These are phyloP conservation scores for Vitis hybrid DNA, from an alignment of 177 flowering plant species.

Conservation along the genomic window DNA sequence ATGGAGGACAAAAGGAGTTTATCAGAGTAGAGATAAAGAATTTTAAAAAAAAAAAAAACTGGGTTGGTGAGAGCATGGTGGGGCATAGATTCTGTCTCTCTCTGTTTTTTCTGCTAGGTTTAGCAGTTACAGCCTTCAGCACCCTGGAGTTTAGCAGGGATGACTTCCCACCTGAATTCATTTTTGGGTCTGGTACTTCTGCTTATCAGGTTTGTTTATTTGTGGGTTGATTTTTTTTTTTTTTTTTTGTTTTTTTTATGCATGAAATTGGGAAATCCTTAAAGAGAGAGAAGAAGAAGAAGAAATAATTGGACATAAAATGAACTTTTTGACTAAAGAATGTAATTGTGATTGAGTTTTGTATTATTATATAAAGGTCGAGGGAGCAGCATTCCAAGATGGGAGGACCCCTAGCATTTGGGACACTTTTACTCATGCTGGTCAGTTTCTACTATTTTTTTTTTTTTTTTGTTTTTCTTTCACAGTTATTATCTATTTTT, in stretches of 20 bases:
- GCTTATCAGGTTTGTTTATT: constrained; percentile 42
- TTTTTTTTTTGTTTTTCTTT: too few relatives aligned
- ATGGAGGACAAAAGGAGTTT: too few relatives aligned
- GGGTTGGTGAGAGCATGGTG: neutral
- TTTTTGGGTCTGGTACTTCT: constrained; percentile 43
- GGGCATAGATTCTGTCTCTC: constrained; percentile 1
- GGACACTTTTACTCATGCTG: constrained; percentile 38
- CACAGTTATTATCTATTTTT: too few relatives aligned
- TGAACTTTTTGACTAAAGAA: too few relatives aligned
- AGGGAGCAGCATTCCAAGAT: constrained; percentile 58
- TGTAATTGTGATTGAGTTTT: neutral
- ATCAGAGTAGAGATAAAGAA: too few relatives aligned
- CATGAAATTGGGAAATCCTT: neutral
- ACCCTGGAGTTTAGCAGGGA: constrained; percentile 25
- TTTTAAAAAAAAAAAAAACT: too few relatives aligned
- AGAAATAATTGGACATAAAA: neutral
- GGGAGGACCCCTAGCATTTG: constrained; percentile 50
- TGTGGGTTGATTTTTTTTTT: neutral
- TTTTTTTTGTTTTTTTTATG: neutral
- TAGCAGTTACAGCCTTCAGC: constrained; percentile 6
- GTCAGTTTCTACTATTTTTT: neutral
- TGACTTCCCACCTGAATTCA: constrained; percentile 42
- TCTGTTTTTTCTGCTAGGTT: constrained; percentile 13
- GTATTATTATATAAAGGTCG: constrained; percentile 29
- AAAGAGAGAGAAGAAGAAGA: neutral